Evolutionary conservation across 1,284 basidiomycete species (phyloP).

Genomic region (Papiliotrema laurentii): DNA sequence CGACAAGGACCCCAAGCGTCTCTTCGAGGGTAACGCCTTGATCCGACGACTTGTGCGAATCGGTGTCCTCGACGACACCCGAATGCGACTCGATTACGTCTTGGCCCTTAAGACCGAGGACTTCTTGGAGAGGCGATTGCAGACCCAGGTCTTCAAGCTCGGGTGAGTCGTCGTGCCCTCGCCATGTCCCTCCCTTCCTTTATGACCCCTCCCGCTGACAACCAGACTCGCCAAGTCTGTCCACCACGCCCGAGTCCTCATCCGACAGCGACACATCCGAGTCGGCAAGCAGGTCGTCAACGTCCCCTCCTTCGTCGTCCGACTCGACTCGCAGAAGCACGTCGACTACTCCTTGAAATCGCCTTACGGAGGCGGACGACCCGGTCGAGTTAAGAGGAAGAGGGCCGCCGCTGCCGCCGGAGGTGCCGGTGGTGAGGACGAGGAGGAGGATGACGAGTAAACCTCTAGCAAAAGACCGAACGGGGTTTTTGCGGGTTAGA

Average conservation of each 20-base stretch:
- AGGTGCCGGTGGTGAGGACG: slow-evolving; percentile 84
- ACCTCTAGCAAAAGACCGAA: too few relatives aligned
- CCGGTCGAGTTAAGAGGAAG: slow-evolving; percentile 99
- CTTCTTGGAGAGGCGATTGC: slow-evolving; percentile 98
- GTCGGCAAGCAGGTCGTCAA: slow-evolving; percentile 99
- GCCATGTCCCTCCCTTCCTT: background rate
- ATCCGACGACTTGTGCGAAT: slow-evolving; percentile 99
- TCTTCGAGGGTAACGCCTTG: slow-evolving; percentile 97
- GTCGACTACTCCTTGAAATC: slow-evolving; percentile 98
- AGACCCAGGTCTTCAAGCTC: slow-evolving; percentile 99
- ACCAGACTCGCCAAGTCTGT: slow-evolving; percentile 94
- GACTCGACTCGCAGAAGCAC: slow-evolving; percentile 95
- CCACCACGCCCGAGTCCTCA: slow-evolving; percentile 97
- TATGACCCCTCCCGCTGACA: background rate
- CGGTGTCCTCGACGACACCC: slow-evolving; percentile 97
- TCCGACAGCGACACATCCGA: slow-evolving; percentile 76
- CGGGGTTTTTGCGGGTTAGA: too few relatives aligned
- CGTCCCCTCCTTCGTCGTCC: slow-evolving; percentile 98
- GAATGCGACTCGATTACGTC: slow-evolving; percentile 99
- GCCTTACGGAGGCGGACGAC: slow-evolving; percentile 93
- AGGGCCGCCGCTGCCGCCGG: slow-evolving; percentile 88
- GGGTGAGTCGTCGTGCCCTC: slow-evolving; percentile 23
- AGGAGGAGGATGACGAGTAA: slow-evolving; percentile 79
- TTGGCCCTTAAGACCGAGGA: slow-evolving; percentile 98
- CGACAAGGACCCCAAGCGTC: slow-evolving; percentile 98